These are phyloP conservation scores for Colletotrichum liriopes DNA, from an alignment of 2,329 filamentous ascomycete species.

Conservation along the genomic window DNA sequence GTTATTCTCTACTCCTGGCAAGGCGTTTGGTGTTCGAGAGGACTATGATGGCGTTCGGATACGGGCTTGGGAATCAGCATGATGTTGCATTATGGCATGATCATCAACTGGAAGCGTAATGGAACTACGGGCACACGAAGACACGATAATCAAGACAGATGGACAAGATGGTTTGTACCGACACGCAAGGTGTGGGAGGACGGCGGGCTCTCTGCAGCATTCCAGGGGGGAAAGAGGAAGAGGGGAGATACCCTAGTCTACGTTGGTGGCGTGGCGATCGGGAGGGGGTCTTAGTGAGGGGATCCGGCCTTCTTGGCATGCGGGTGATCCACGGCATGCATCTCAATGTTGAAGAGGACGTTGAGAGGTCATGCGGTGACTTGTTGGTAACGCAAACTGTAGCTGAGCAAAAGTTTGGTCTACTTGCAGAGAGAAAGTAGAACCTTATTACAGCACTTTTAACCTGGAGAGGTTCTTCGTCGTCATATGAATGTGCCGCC, in stretches of 20 bases:
- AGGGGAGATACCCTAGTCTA: conserved; percentile 4
- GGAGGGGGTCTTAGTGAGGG: conserved; percentile 29
- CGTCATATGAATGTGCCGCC: no score
- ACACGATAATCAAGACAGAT: conserved; percentile 1
- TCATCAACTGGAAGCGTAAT: not conserved
- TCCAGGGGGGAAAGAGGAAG: not conserved
- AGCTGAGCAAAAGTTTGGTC: not conserved
- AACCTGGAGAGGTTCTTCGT: no score
- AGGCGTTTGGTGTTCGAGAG: conserved; percentile 27
- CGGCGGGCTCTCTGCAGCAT: not conserved
- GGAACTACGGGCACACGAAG: conserved; percentile 6
- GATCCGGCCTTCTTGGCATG: conserved; percentile 17
- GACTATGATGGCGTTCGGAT: not conserved
- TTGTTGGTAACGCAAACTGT: not conserved
- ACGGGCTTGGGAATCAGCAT: not conserved
- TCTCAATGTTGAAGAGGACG: not conserved
- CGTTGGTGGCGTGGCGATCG: conserved; percentile 40
- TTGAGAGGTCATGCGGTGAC: not conserved
- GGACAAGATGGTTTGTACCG: not conserved
- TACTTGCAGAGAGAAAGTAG: not conserved
- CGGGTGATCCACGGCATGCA: conserved; percentile 1
- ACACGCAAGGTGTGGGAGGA: not conserved
- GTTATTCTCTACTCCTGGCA: conserved; percentile 6
- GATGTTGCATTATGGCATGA: conserved; percentile 15
- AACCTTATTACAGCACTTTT: no score